Evolutionary conservation across 1,139 yeast genomes (phyloP).

Genomic region (Blastobotrys capitulatus): DNA sequence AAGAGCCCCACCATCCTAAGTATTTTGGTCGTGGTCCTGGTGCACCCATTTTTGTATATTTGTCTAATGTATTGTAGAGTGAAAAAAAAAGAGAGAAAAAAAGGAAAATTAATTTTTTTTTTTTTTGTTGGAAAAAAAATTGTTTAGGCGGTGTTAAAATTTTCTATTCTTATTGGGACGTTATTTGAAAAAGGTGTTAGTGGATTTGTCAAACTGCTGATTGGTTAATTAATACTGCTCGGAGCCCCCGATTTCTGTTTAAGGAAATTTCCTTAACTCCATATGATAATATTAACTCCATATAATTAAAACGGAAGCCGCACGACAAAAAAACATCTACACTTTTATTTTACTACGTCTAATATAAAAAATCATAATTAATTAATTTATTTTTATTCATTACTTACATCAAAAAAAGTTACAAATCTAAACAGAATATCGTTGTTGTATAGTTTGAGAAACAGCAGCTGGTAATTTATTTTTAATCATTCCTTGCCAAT

Average conservation of each 20-base stretch:
- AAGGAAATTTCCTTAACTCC: too few species aligned
- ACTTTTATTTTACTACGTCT: too few species aligned
- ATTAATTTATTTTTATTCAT: background rate
- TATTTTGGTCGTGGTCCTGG: constrained; percentile 65
- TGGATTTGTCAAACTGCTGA: background rate
- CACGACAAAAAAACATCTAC: background rate
- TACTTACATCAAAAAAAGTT: background rate
- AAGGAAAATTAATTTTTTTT: constrained; percentile 1
- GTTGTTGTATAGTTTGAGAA: constrained; percentile 17
- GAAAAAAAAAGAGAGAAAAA: background rate
- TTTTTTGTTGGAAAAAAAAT: too few species aligned
- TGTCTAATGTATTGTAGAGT: constrained; percentile 3
- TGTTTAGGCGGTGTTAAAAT: background rate
- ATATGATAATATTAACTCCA: too few species aligned
- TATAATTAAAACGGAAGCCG: too few species aligned
- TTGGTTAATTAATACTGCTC: background rate
- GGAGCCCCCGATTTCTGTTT: too few species aligned
- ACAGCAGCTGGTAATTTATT: constrained; percentile 19
- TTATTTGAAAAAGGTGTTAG: too few species aligned
- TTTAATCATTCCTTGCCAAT: constrained; percentile 30
- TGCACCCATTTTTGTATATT: constrained; percentile 50
- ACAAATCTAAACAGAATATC: constrained; percentile 13
- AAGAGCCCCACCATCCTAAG: constrained; percentile 97
- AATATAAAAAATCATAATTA: too few species aligned
- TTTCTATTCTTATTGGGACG: background rate